Evolutionary conservation across 2,329 filamentous ascomycete genomes (phyloP), one percentile per base, ranked within the genome.

Genomic region (Penicillium fuscoglaucum): DNA sequence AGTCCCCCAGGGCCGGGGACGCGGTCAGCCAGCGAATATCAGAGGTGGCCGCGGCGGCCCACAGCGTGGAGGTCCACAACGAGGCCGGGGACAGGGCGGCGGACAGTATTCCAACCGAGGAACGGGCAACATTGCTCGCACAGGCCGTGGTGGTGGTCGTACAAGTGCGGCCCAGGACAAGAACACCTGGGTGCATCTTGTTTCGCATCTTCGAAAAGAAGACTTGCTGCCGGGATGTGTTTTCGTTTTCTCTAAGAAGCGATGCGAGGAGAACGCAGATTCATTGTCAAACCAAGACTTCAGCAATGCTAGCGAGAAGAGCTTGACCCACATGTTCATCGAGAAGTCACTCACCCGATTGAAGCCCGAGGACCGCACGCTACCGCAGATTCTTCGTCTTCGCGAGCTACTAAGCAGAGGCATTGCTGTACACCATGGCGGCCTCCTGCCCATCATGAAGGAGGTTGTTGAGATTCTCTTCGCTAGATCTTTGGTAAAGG

Each of bases 221-320:
- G 91, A 86, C 49, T 82, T 99, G 4, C 84, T 99, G 4, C 95
- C 95, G 0, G 91, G 90, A 9, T 98, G 93, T 73, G 96, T 99
- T 65, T 99, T 99, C 71, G 93, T 99, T 56, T 99, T 99, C 76
- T 99, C 95, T 3, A 99, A 98, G 79, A 96, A 95, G 76, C 84
- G 95, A 52, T 98, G 95, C 69, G 95, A 99, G 74, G 92, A 98
- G 72, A 99, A 98, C 72, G 95, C 95, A 0, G 91, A 97, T 72
- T 93, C 95, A 0, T 81, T 99, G 24, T 93, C 90, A 61, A 98
- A 97, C 70, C 88, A 96, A 65, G 95, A 99, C 71, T 98, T 96
- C 70, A 96, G 90, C 72, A 97, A 90, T 6, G 91, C 93, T 0
- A 84, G 88, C 3, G 95, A 99, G 78, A 98, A 97, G 83, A 99